Base-by-base conservation (phyloP, 345 rosid species). In the Gossypium ekmanianum region DNA sequence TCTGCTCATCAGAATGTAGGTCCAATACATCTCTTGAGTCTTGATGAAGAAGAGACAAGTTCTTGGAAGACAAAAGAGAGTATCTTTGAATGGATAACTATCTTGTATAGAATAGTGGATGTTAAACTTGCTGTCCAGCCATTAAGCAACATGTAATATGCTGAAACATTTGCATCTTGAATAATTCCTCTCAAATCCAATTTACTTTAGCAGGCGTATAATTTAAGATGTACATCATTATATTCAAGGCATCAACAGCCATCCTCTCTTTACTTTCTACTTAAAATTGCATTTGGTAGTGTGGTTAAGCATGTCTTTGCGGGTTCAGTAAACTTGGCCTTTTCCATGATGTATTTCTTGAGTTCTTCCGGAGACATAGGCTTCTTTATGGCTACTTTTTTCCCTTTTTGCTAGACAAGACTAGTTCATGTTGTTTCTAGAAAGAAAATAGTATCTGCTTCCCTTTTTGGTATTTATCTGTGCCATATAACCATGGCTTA, bases 151-250 rank as follows among this genome's bases (percentile, higher is more conserved):
- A 65, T 1, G 6, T 43, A 18, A n/a, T 9, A 39, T 11, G 51
- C 69, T 18, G 29, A 65, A 65, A 11, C 44, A 22, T 65, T 20
- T 18, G 27, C 51, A 65, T 65, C 48, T 18, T 44, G 52, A 45
- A 65, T 18, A 20, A 65, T 65, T 51, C 50, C 69, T 66, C 70
- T 66, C 9, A 66, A 44, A 14, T 12, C 14, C 24, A 44, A 44
- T 48, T 34, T 66, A 44, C 10, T 18, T 43, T 24, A 6, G 13
- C 29, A 11, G 17, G 22, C 51, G 20, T 45, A 66, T 13, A 45
- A 44, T 45, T 44, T 44, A 66, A 45, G 27, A 45, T 11, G 71
- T 66, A 66, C n/a, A 66, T 65, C 70, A 43, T 18, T 66, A 29
- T 67, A 22, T 12, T 45, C 34, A 65, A 43, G 26, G 4, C 69